These are phyloP conservation scores for Centaurea solstitialis DNA, from an alignment of 129 eudicot genomes.

Conservation along the genomic window DNA sequence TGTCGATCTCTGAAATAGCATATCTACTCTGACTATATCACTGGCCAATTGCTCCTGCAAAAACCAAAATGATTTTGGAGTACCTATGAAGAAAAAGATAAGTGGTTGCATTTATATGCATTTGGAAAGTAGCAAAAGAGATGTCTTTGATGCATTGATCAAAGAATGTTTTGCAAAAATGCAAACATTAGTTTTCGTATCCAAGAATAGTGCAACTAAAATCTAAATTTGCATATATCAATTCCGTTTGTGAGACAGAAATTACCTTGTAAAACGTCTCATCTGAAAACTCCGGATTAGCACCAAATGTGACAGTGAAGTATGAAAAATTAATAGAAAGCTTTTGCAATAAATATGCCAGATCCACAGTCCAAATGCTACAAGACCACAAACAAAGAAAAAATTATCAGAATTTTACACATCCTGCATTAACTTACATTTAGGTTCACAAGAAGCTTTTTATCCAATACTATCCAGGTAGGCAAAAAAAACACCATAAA, in stretches of 20 bases:
- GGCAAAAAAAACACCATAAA: background rate
- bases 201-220: background rate
- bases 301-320: conserved; percentile 94
- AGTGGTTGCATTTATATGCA: background rate
- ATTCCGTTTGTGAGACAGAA: conserved; percentile 4
- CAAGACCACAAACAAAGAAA: conserved; percentile 28
- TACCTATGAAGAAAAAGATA: background rate
- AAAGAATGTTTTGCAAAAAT: background rate
- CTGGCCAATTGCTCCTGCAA: conserved; percentile 89
- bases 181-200: background rate
- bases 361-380: conserved; percentile 99
- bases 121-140: background rate
- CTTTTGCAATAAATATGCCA: conserved; percentile 88
- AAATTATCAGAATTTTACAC: conserved; percentile 4
- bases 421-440: background rate
- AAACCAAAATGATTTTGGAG: background rate
- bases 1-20: conserved; percentile 75
- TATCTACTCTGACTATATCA: conserved; percentile 82
- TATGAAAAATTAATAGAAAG: conserved; percentile 77
- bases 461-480: background rate
- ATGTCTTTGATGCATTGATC: background rate
- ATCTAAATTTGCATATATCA: background rate
- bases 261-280: conserved; percentile 93
- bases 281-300: conserved; percentile 83
- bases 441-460: background rate